Evolutionary conservation across 2,329 filamentous ascomycete species (phyloP).

Genomic region (Xylaria sp.): DNA sequence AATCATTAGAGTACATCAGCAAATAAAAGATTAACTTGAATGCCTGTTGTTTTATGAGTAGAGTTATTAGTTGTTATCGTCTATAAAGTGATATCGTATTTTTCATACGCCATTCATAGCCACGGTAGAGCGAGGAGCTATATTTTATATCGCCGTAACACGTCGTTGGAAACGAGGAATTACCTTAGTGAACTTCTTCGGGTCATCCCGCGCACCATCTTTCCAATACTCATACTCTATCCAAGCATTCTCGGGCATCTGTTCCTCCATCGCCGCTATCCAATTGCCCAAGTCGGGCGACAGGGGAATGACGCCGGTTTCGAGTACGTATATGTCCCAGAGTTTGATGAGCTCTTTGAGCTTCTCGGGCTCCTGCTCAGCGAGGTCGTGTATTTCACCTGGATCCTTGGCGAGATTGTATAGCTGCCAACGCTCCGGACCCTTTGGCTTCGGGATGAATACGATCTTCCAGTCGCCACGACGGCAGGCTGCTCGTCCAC

Average conservation of each 20-base stretch:
- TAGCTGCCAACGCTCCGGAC: constrained; percentile 61
- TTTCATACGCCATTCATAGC: background rate
- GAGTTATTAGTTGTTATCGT: background rate
- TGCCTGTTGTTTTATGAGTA: background rate
- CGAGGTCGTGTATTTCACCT: constrained; percentile 56
- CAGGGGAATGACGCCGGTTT: constrained; percentile 69
- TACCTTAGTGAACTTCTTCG: constrained; percentile 54
- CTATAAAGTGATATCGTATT: background rate
- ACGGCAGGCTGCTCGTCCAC: constrained; percentile 50
- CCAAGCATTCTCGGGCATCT: constrained; percentile 73
- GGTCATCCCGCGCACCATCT: constrained; percentile 55
- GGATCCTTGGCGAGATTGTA: constrained; percentile 59
- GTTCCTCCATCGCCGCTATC: constrained; percentile 69
- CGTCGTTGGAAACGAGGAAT: constrained; percentile 46
- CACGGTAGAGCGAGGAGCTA: background rate
- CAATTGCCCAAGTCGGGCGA: constrained; percentile 67
- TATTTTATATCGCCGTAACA: constrained; percentile 42
- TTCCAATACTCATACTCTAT: constrained; percentile 74
- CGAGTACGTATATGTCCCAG: constrained; percentile 55
- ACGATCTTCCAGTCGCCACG: constrained; percentile 55
- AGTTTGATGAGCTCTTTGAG: constrained; percentile 49
- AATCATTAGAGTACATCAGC: background rate
- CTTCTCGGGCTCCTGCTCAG: constrained; percentile 48
- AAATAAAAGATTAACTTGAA: background rate
- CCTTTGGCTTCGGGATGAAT: constrained; percentile 60